Percentiles rank a stretch among this genome's conserved stretches.
Evolutionary conservation across 2,329 filamentous ascomycete species (phyloP).

Genomic region (Trichoderma harzianum): DNA sequence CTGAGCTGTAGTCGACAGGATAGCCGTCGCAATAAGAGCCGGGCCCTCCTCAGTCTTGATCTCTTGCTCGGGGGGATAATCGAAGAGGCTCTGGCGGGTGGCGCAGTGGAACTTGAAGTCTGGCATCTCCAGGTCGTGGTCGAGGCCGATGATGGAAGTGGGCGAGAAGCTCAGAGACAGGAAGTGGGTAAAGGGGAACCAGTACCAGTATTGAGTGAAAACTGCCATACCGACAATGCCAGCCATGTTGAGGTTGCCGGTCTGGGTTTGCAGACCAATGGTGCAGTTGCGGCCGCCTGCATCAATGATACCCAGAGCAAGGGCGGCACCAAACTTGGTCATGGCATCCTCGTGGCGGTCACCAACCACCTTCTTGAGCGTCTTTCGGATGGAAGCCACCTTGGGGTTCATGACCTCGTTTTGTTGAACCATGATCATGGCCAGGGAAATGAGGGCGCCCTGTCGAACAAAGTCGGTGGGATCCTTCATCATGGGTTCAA

Average conservation of each 20-base stretch:
- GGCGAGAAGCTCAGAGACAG: constrained; percentile 94
- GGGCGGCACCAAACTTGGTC: constrained; percentile 95
- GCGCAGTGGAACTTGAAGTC: constrained; percentile 95
- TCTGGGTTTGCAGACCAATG: constrained; percentile 95
- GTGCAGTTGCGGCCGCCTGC: constrained; percentile 98
- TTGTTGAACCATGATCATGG: constrained; percentile 99
- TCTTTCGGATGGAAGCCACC: constrained; percentile 85
- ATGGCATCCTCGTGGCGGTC: constrained; percentile 98
- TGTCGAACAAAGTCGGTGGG: constrained; percentile 98
- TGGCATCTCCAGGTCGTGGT: constrained; percentile 89
- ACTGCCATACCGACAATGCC: constrained; percentile 97
- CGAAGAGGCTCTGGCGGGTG: constrained; percentile 90
- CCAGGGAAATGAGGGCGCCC: constrained; percentile 86
- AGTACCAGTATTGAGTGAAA: constrained; percentile 99
- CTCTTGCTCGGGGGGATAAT: constrained; percentile 96
- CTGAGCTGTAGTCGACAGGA: constrained; percentile 93
- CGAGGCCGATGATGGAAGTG: constrained; percentile 90
- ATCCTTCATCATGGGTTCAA: constrained; percentile 99
- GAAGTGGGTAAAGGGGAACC: constrained; percentile 99
- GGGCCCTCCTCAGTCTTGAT: constrained; percentile 92
- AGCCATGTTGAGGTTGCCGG: constrained; percentile 97
- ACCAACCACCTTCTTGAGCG: constrained; percentile 86
- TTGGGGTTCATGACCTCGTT: constrained; percentile 99
- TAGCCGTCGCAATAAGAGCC: constrained; percentile 89
- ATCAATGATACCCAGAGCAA: constrained; percentile 95